Conservation (phyloP, 805 yeast species). For the Wickerhamiella australiensis region DNA sequence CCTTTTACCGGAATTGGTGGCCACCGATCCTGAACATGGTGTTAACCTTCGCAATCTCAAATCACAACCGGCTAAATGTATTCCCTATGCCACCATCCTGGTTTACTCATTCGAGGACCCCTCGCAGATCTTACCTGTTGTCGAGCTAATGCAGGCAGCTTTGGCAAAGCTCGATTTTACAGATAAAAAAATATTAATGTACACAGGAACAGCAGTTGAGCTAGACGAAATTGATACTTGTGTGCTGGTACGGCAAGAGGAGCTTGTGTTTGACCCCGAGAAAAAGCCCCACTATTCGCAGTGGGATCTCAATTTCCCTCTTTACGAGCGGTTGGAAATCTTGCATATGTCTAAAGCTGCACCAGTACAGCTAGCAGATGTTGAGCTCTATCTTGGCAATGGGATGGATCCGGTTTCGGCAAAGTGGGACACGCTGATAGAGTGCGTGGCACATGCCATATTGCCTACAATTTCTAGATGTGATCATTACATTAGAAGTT, state of each 20-base stretch:
- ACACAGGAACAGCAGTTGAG: slow-evolving; percentile 3
- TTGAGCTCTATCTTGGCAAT: slow-evolving; percentile 71
- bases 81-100: slow-evolving; percentile 59
- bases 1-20: slow-evolving; percentile 41
- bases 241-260: slow-evolving; percentile 18
- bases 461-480: slow-evolving; percentile 19
- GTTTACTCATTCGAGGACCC: slow-evolving; percentile 49
- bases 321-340: slow-evolving; percentile 73
- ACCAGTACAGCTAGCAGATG: slow-evolving; percentile 28
- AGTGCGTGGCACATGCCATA: slow-evolving; percentile 26
- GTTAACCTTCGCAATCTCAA: slow-evolving; percentile 74
- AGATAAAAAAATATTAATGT: slow-evolving; percentile 15
- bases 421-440: slow-evolving; percentile 29
- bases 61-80: slow-evolving; percentile 70
- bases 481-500: slow-evolving; percentile 21
- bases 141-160: slow-evolving; percentile 11
- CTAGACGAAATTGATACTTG: slow-evolving; percentile 18
- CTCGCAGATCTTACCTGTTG: slow-evolving; percentile 12
- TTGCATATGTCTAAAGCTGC: slow-evolving; percentile 75
- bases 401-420: slow-evolving; percentile 40
- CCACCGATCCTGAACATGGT: slow-evolving; percentile 58
- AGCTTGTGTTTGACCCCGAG: slow-evolving; percentile 14
- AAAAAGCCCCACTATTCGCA: slow-evolving; percentile 21
- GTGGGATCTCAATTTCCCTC: slow-evolving; percentile 40
- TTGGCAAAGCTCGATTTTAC: slow-evolving; percentile 17